phyloP scores from a whole-genome alignment of 2,329 filamentous ascomycete genomes.

The Alternaria longipes region DNA sequence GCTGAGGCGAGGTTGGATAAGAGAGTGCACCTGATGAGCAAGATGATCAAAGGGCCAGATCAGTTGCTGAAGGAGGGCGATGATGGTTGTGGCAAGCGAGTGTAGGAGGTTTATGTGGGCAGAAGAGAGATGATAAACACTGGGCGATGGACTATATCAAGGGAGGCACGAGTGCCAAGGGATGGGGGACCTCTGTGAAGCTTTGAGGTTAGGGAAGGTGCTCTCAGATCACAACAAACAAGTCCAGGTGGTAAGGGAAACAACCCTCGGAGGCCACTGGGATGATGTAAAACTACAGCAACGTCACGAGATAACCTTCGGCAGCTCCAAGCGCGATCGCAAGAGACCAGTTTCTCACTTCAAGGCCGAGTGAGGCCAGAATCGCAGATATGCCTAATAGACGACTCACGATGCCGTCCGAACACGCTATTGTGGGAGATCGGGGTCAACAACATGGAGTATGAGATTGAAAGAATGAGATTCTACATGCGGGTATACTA shows the following conservation, averaged over 20 bases:
- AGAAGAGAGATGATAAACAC: conserved; percentile 15
- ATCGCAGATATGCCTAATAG: background rate
- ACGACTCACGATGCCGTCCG: background rate
- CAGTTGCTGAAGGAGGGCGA: conserved; percentile 18
- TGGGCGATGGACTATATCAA: conserved; percentile 17
- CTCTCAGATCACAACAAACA: conserved; percentile 30
- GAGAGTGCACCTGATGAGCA: conserved; percentile 33
- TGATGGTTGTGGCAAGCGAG: conserved; percentile 32
- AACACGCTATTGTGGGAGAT: background rate
- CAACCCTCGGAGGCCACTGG: background rate
- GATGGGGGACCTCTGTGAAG: conserved; percentile 14
- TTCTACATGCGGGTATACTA: conserved; percentile 12
- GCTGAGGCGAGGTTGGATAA: conserved; percentile 21
- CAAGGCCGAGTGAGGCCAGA: background rate
- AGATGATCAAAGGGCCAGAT: conserved; percentile 19
- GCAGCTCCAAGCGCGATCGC: background rate
- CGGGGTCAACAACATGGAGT: background rate
- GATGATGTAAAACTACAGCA: background rate
- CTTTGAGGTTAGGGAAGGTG: conserved; percentile 23
- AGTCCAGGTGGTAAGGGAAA: background rate
- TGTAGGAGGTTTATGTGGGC: conserved; percentile 34
- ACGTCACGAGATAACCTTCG: conserved; percentile 12
- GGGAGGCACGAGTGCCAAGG: conserved; percentile 30
- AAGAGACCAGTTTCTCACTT: conserved; percentile 30
- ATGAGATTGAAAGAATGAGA: conserved; percentile 2